These are phyloP conservation scores for Neckera pumila DNA, from an alignment of 225 moss, liverwort and hornwort species.

Conservation along the genomic window DNA sequence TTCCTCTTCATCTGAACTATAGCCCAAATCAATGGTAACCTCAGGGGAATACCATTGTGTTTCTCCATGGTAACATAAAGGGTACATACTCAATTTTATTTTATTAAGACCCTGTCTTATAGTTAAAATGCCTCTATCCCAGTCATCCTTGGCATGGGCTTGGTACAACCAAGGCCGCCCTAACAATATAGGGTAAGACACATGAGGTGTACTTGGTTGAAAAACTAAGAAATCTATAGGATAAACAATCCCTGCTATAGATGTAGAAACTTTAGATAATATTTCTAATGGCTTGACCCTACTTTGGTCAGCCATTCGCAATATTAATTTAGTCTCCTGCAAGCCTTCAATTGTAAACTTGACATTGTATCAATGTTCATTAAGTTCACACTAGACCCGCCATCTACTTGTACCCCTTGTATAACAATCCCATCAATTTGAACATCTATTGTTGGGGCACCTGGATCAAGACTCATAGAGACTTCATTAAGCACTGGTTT, in stretches of 20 bases:
- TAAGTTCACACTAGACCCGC: neutral
- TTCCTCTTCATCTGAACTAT: neutral
- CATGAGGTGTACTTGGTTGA: neutral
- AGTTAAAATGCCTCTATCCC: neutral
- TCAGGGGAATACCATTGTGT: neutral
- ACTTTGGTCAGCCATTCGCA: neutral
- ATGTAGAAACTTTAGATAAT: neutral
- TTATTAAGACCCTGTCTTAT: neutral
- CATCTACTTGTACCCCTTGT: neutral
- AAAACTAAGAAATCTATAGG: neutral
- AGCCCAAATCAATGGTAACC: neutral
- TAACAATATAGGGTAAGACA: neutral
- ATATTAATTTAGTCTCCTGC: neutral
- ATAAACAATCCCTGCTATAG: neutral
- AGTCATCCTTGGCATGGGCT: neutral
- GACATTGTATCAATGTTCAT: neutral
- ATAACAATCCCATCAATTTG: neutral
- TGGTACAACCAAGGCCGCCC: neutral
- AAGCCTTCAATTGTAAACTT: neutral
- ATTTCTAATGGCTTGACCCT: neutral
- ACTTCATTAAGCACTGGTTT: neutral
- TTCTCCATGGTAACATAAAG: fast-evolving
- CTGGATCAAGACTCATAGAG: fast-evolving
- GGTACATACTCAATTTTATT: neutral
- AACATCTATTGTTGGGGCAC: neutral